Evolutionary conservation across 768 basidiomycete species (phyloP).

Genomic region (Boletus tylopilopsis): DNA sequence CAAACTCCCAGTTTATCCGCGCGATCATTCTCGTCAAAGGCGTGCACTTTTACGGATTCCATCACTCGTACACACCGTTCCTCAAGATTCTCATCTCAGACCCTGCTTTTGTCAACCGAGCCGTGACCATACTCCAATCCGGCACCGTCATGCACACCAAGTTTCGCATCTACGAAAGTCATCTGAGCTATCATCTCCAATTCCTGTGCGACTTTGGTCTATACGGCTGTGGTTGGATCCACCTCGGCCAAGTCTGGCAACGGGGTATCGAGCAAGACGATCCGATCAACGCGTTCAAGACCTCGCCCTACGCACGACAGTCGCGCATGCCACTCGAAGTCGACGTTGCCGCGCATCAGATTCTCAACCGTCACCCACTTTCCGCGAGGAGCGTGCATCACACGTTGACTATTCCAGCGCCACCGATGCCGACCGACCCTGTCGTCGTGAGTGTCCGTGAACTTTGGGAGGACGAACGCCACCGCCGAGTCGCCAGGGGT

Average conservation of each 20-base stretch:
- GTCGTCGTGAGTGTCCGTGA: conserved; percentile 87
- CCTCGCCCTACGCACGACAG: conserved; percentile 61
- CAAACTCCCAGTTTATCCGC: conserved; percentile 60
- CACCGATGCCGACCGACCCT: conserved; percentile 55
- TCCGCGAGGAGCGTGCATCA: conserved; percentile 64
- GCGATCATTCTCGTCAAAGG: conserved; percentile 87
- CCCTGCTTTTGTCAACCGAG: conserved; percentile 64
- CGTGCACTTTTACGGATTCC: conserved; percentile 94
- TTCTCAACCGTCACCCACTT: conserved; percentile 45
- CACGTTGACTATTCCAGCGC: conserved; percentile 55
- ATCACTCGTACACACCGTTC: conserved; percentile 78
- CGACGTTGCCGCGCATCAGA: conserved; percentile 58
- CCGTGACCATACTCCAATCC: conserved; percentile 72
- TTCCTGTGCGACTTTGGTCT: conserved; percentile 95
- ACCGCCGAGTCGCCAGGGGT: conserved; percentile 61
- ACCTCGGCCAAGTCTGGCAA: conserved; percentile 64
- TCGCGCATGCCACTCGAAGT: conserved; percentile 76
- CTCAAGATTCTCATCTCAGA: conserved; percentile 80
- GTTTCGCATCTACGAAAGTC: conserved; percentile 84
- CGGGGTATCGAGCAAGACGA: conserved; percentile 39
- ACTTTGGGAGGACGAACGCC: conserved; percentile 95
- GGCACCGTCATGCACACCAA: conserved; percentile 78
- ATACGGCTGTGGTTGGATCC: conserved; percentile 90
- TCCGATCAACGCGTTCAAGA: conserved; percentile 32
- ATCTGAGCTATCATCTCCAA: conserved; percentile 84